A percentile compares a stretch with the other conserved stretches of the same genome.
Conservation (phyloP, 2,329 filamentous ascomycete species). For the Stromatinia cepivora region DNA sequence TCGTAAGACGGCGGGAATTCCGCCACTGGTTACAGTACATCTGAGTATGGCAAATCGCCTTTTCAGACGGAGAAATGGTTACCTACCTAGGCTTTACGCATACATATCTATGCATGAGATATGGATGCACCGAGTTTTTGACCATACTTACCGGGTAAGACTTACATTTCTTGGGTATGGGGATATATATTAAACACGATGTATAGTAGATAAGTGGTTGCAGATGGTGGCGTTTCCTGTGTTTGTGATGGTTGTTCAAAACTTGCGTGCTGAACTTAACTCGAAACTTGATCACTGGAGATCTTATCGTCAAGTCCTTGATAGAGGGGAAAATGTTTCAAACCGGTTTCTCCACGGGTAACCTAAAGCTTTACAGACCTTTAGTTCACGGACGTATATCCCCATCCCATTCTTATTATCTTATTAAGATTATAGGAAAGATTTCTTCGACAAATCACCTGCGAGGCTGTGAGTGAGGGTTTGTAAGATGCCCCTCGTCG, state of each 20-base stretch:
- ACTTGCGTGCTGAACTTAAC: neutral
- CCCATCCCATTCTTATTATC: neutral
- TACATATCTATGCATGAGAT: neutral
- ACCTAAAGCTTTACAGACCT: neutral
- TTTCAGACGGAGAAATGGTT: neutral
- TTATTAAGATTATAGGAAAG: neutral
- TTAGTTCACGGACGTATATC: constrained; percentile 3
- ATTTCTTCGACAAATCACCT: too few relatives aligned
- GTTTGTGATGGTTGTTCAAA: neutral
- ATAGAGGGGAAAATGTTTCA: neutral
- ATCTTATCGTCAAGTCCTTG: neutral
- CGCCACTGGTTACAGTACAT: neutral
- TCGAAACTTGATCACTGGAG: neutral
- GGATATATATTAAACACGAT: constrained; percentile 6
- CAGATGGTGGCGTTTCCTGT: constrained; percentile 13
- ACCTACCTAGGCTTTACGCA: neutral
- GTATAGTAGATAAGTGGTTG: neutral
- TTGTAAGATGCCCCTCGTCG: too few relatives aligned
- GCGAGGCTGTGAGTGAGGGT: too few relatives aligned
- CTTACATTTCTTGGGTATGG: constrained; percentile 3
- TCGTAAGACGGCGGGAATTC: neutral
- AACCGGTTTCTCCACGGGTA: neutral
- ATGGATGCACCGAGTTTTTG: neutral
- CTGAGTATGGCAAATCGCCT: neutral
- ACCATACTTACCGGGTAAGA: neutral